These are phyloP conservation scores for Cercospora citrullina DNA, from an alignment of 2,329 filamentous ascomycete genomes.

Conservation along the genomic window DNA sequence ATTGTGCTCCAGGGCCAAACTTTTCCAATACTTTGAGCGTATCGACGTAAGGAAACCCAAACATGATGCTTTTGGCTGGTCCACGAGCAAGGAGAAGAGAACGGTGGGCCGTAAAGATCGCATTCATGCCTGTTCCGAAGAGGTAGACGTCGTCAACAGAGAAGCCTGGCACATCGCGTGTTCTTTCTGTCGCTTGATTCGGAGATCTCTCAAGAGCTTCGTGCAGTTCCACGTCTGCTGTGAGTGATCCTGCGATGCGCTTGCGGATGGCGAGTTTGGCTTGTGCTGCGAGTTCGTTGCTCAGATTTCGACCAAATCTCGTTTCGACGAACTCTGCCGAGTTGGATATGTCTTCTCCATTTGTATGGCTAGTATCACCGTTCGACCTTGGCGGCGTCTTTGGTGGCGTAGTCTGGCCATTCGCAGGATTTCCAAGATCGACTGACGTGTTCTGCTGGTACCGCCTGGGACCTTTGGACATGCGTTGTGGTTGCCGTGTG, in stretches of 20 bases:
- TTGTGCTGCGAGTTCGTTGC: constrained; percentile 72
- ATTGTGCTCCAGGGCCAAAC: constrained; percentile 83
- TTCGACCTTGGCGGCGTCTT: constrained; percentile 18
- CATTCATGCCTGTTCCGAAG: constrained; percentile 88
- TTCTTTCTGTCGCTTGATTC: constrained; percentile 41
- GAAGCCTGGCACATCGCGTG: constrained; percentile 59
- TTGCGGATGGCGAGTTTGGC: constrained; percentile 83
- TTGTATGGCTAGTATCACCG: constrained; percentile 24
- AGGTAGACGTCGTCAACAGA: constrained; percentile 86
- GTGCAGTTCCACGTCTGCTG: constrained; percentile 66
- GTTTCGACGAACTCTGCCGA: constrained; percentile 85
- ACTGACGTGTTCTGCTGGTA: constrained; percentile 68
- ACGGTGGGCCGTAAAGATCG: constrained; percentile 86
- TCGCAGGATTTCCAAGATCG: constrained; percentile 38
- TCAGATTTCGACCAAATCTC: constrained; percentile 87
- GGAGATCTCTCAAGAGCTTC: constrained; percentile 53
- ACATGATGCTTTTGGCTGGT: constrained; percentile 75
- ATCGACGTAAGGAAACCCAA: constrained; percentile 97
- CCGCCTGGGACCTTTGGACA: constrained; percentile 71
- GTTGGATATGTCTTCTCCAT: constrained; percentile 57
- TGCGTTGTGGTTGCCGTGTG: constrained; percentile 40
- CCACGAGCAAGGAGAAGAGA: constrained; percentile 66
- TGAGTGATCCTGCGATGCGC: constrained; percentile 84
- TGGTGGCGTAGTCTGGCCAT: constrained; percentile 20
- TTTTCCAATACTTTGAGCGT: constrained; percentile 94